Base-by-base conservation (phyloP, 208 protist genomes). In the Acanthamoeba divionensis region DNA sequence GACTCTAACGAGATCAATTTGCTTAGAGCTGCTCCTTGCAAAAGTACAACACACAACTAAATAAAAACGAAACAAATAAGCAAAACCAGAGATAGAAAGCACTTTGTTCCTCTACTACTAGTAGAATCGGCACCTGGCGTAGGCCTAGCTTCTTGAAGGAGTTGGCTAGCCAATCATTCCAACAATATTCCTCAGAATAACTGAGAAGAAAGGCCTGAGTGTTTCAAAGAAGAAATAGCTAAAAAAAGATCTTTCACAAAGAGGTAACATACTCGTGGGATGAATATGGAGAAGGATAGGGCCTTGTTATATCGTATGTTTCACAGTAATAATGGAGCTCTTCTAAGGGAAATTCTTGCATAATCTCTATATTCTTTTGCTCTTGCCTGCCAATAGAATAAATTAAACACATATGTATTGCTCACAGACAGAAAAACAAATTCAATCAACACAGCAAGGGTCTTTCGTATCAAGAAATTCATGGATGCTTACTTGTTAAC, bases 301-400 rank as follows among this genome's bases (percentile, higher is more conserved):
- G 90, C 50, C 85, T 38, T 1, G 95, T 95, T 10, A 96, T 31
- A 65, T 96, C 93, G 47, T 89, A 93, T 0, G 87, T 93, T 33
- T 96, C 95, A 50, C 91, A 96, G 60, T 95, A 96, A 31, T 92
- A 96, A 71, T 96, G 95, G 12, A 92, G 62, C 3, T 91, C 91
- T 21, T 95, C 93, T 0, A 96, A 33, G 15, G 89, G 94, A 48
- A 93, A 96, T 10, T 62, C 63, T 52, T 55, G 44, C 26, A 96
- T 60, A 45, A 65, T 29, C 52, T 94, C 92, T 33, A 82, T 60
- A 77, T 93, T 93, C 31, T 90, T 91, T 31, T 36, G 45, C 8
- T 77, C 92, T 12, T 18, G 36, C 57, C 77, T 88, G 26, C 4
- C 44, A 31, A 5, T 38, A 91, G 36, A 24, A 60, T 10, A 15